phyloP scores from a whole-genome alignment of 2,329 filamentous ascomycete genomes.

The Calonectria fujianensis region DNA sequence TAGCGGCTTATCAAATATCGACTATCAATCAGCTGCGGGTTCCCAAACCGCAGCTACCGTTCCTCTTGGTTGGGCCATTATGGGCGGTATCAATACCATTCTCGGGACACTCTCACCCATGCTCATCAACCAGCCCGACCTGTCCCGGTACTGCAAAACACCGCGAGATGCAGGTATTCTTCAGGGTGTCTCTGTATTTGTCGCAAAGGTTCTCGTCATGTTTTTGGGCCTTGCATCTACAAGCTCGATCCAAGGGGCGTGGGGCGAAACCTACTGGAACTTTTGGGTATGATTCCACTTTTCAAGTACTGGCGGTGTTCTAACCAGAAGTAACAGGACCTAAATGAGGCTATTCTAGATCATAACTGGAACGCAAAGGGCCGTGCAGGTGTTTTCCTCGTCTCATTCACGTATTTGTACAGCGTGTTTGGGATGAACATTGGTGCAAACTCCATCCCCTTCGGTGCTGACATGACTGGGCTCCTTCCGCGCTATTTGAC shows the following conservation, averaged over 20 bases:
- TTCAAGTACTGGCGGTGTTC: neutral
- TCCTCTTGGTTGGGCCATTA: neutral
- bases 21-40: neutral
- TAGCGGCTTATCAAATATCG: neutral
- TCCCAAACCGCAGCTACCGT: neutral
- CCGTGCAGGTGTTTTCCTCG: neutral
- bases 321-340: neutral
- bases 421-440: slow-evolving; percentile 10
- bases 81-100: slow-evolving; percentile 8
- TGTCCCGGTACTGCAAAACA: slow-evolving; percentile 4
- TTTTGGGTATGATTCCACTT: neutral
- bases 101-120: slow-evolving; percentile 1
- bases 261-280: slow-evolving; percentile 9
- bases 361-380: slow-evolving; percentile 4
- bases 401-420: neutral
- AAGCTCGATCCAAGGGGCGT: slow-evolving; percentile 2
- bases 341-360: slow-evolving; percentile 5
- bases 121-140: slow-evolving; percentile 7
- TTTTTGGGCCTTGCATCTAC: slow-evolving; percentile 12
- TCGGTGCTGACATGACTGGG: neutral
- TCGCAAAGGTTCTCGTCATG: slow-evolving; percentile 4
- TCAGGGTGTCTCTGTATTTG: neutral
- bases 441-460: slow-evolving; percentile 2
- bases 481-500: neutral
- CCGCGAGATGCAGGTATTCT: neutral